A percentile compares a stretch with the other conserved stretches of the same genome.
Evolutionary conservation across 805 yeast genomes (phyloP).

Genomic region (Blastobotrys robertii): DNA sequence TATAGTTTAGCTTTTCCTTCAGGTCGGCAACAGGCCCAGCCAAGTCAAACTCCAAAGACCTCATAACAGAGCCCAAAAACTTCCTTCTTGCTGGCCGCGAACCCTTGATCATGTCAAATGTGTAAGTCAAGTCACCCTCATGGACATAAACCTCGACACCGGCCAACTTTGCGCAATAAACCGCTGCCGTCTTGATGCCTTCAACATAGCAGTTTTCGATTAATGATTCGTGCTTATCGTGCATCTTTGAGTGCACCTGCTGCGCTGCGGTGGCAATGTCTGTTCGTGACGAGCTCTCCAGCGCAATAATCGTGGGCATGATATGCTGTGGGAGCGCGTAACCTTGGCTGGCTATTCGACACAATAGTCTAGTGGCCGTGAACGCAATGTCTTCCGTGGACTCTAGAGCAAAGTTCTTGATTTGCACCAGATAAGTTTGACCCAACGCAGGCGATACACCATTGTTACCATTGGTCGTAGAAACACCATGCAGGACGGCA

Average conservation of each 20-base stretch:
- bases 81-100: no score
- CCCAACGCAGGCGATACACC: slow-evolving; percentile 51
- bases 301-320: slow-evolving; percentile 59
- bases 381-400: slow-evolving; percentile 39
- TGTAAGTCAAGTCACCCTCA: no score
- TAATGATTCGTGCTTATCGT: slow-evolving; percentile 60
- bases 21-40: no score
- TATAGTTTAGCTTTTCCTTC: no score
- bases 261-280: slow-evolving; percentile 40
- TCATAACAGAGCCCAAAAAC: no score
- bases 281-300: slow-evolving; percentile 44
- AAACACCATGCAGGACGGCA: slow-evolving; percentile 1
- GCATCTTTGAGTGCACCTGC: slow-evolving; percentile 44
- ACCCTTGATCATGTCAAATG: no score
- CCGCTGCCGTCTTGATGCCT: slow-evolving; percentile 48
- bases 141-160: no score
- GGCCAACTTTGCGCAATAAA: slow-evolving; percentile 30
- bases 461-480: background rate
- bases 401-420: slow-evolving; percentile 40
- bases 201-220: slow-evolving; percentile 56
- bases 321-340: slow-evolving; percentile 66
- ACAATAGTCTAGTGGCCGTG: slow-evolving; percentile 46
- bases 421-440: slow-evolving; percentile 44
- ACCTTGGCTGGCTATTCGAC: slow-evolving; percentile 50
- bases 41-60: no score